Conservation (phyloP, 331 rosid genomes). For the Dryas integrifolia region DNA sequence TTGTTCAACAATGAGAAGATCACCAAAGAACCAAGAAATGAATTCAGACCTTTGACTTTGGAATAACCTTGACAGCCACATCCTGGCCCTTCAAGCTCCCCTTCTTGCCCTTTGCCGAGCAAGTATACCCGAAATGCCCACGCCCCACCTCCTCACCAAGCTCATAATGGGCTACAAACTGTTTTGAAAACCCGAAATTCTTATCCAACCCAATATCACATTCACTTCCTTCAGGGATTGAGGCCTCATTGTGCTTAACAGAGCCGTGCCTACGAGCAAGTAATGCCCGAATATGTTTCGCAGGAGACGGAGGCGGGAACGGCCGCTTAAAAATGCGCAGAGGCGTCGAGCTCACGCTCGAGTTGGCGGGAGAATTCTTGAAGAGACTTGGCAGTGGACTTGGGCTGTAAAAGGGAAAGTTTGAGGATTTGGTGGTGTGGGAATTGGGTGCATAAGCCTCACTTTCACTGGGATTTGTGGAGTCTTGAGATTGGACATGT, state of each 20-base stretch:
- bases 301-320: conserved; percentile 92
- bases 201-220: conserved; percentile 70
- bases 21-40: neutral
- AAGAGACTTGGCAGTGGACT: conserved; percentile 77
- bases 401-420: conserved; percentile 83
- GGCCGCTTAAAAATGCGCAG: conserved; percentile 75
- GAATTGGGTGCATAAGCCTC: conserved; percentile 38
- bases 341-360: conserved; percentile 71
- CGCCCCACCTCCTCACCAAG: conserved; percentile 84
- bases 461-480: conserved; percentile 34
- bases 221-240: conserved; percentile 83
- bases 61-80: conserved; percentile 90
- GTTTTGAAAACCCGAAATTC: conserved; percentile 67
- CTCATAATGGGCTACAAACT: conserved; percentile 59
- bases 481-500: conserved; percentile 31
- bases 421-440: conserved; percentile 37
- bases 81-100: conserved; percentile 74
- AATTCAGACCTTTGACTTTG: conserved; percentile 75
- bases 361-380: conserved; percentile 75
- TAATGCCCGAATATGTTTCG: conserved; percentile 79
- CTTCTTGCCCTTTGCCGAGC: conserved; percentile 67
- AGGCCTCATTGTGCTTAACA: conserved; percentile 77
- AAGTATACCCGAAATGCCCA: conserved; percentile 96
- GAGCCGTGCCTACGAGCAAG: conserved; percentile 81
- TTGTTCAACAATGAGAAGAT: conserved; percentile 3